phyloP scores from a whole-genome alignment of 495 filamentous ascomycete species.

The Antarctomyces pellizariae region DNA sequence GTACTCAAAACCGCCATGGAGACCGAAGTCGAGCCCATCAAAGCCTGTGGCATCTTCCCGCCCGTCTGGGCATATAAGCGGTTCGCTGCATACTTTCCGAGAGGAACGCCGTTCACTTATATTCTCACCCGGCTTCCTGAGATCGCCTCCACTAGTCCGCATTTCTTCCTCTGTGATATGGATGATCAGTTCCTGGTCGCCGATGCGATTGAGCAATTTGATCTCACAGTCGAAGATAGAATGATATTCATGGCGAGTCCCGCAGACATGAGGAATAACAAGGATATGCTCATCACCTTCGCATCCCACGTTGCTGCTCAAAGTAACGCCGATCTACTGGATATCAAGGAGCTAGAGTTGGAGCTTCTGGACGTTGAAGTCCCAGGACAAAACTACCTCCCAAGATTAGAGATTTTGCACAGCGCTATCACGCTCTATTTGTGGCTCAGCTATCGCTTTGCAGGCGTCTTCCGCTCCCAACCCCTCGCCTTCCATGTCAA shows the following conservation, averaged over 20 bases:
- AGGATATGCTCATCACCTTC: slow-evolving; percentile 27
- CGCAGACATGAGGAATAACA: slow-evolving; percentile 15
- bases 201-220: slow-evolving; percentile 40
- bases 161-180: slow-evolving; percentile 52
- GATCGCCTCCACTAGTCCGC: slow-evolving; percentile 28
- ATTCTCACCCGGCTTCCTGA: slow-evolving; percentile 50
- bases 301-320: slow-evolving; percentile 44
- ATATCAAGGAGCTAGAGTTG: slow-evolving; percentile 37
- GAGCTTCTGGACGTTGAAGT: slow-evolving; percentile 37
- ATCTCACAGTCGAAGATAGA: slow-evolving; percentile 44
- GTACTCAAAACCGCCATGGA: slow-evolving; percentile 37
- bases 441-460: slow-evolving; percentile 56
- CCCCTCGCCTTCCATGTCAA: slow-evolving; percentile 64
- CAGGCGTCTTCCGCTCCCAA: slow-evolving; percentile 60
- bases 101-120: slow-evolving; percentile 50
- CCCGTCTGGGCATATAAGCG: slow-evolving; percentile 36
- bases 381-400: slow-evolving; percentile 27
- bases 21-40: slow-evolving; percentile 36
- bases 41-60: slow-evolving; percentile 52
- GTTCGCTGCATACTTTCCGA: slow-evolving; percentile 58
- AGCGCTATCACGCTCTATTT: slow-evolving; percentile 63
- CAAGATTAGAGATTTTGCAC: slow-evolving; percentile 50
- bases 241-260: slow-evolving; percentile 56
- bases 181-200: slow-evolving; percentile 35
- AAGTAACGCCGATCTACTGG: slow-evolving; percentile 35